Conservation (phyloP, 1,139 yeast genomes). For the Candida tropicalis region DNA sequence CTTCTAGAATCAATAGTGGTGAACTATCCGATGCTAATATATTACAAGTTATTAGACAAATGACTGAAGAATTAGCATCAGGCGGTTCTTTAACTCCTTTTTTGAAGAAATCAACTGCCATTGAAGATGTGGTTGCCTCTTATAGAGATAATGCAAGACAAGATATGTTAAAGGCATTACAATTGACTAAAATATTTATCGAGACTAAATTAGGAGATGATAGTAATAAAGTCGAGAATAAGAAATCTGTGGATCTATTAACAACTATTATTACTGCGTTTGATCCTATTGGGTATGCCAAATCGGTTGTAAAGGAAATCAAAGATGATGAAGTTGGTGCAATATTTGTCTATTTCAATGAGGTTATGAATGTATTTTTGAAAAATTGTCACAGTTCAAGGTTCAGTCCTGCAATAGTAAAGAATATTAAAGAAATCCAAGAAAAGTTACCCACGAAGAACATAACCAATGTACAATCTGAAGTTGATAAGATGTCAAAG, state of each 20-base stretch:
- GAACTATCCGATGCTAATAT: conserved; percentile 33
- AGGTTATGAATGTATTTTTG: conserved; percentile 28
- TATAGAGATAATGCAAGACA: conserved; percentile 30
- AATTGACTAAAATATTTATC: conserved; percentile 43
- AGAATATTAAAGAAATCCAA: conserved; percentile 28
- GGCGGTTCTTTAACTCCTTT: conserved; percentile 20
- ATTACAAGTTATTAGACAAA: conserved; percentile 41
- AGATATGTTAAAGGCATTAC: conserved; percentile 36
- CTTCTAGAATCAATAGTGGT: conserved; percentile 23
- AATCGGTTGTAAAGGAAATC: background rate
- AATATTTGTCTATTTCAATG: background rate
- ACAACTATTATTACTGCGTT: conserved; percentile 30
- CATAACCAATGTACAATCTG: conserved; percentile 30
- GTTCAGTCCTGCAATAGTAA: conserved; percentile 19
- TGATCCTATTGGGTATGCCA: conserved; percentile 12
- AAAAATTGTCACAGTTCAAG: conserved; percentile 24
- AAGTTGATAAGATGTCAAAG: conserved; percentile 10
- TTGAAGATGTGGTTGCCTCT: conserved; percentile 25
- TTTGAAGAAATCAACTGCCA: conserved; percentile 19
- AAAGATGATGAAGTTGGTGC: conserved; percentile 2
- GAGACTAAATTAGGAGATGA: conserved; percentile 13
- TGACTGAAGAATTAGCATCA: conserved; percentile 42
- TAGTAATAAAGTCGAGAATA: conserved; percentile 2
- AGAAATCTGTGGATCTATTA: conserved; percentile 25
- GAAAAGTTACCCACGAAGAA: conserved; percentile 52